These are phyloP conservation scores for Trichoderma afroharzianum DNA, from an alignment of 2,329 filamentous ascomycete species.

Conservation along the genomic window DNA sequence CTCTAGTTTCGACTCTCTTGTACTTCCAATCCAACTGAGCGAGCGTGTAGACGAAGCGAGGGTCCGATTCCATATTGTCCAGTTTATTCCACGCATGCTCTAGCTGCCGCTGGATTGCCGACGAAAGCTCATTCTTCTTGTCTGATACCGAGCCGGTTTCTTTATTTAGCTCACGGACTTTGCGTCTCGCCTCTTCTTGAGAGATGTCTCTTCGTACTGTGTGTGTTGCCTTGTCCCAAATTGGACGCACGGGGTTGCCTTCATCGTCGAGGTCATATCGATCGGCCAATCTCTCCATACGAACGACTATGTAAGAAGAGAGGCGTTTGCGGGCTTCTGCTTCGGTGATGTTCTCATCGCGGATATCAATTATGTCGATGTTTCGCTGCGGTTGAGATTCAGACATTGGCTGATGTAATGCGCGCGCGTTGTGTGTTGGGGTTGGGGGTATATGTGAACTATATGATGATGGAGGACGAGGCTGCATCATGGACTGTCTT, in stretches of 20 bases:
- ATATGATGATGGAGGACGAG: background rate
- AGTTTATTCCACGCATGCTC: conserved; percentile 37
- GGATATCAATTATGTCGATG: conserved; percentile 35
- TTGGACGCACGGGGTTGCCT: conserved; percentile 31
- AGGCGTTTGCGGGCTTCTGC: conserved; percentile 38
- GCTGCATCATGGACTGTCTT: background rate
- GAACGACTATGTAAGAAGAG: conserved; percentile 40
- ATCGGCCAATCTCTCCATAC: conserved; percentile 39
- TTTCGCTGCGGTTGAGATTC: background rate
- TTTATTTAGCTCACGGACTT: conserved; percentile 37
- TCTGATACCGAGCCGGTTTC: conserved; percentile 27
- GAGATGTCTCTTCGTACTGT: conserved; percentile 35
- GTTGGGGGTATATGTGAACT: background rate
- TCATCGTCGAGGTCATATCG: conserved; percentile 35
- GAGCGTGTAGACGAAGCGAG: conserved; percentile 39
- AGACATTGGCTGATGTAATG: background rate
- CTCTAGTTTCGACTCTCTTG: conserved; percentile 25
- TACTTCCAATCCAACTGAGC: conserved; percentile 43
- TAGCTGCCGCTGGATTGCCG: conserved; percentile 40
- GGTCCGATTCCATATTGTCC: conserved; percentile 33
- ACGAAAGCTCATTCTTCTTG: conserved; percentile 38
- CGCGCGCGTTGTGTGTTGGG: background rate
- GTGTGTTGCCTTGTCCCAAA: conserved; percentile 39
- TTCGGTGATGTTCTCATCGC: conserved; percentile 35
- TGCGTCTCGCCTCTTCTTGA: conserved; percentile 34